Evolutionary conservation across 768 basidiomycete genomes (phyloP).

Genomic region (Panaeolus cyanescens): DNA sequence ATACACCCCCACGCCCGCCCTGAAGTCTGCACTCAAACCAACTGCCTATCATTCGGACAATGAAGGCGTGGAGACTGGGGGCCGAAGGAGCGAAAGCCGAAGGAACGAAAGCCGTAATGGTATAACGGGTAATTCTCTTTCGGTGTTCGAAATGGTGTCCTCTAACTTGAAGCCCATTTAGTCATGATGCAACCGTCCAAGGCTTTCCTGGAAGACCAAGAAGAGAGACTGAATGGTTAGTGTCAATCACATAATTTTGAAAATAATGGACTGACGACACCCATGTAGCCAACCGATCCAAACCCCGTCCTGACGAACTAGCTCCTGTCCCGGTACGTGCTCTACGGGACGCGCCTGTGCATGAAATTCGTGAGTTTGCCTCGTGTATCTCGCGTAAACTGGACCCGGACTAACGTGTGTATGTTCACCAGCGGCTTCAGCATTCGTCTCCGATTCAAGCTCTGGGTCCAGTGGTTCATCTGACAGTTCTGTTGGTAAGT

Average conservation of each 20-base stretch:
- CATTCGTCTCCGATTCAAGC: conserved; percentile 1
- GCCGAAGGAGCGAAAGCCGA: too few species aligned
- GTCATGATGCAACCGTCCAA: conserved; percentile 20
- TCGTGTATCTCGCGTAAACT: neutral
- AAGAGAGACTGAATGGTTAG: conserved; percentile 17
- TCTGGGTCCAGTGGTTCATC: neutral
- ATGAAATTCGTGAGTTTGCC: conserved; percentile 11
- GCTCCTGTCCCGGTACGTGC: neutral
- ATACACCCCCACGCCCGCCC: neutral
- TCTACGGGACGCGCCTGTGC: conserved; percentile 4
- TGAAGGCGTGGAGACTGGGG: conserved; percentile 12
- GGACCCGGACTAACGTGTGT: neutral
- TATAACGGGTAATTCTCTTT: neutral
- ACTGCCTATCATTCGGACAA: conserved; percentile 23
- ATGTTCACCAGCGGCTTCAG: neutral
- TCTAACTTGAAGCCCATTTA: neutral
- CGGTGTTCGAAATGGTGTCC: neutral
- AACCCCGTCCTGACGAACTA: neutral
- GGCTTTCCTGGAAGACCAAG: conserved; percentile 24
- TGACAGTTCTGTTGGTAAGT: neutral
- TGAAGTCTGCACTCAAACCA: conserved; percentile 7
- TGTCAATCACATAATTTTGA: neutral
- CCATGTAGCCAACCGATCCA: conserved; percentile 3
- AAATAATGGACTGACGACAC: conserved; percentile 2
- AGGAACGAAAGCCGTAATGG: neutral